Conservation (phyloP, 495 filamentous ascomycete species). For the Staphylotrichum tortipilum region DNA sequence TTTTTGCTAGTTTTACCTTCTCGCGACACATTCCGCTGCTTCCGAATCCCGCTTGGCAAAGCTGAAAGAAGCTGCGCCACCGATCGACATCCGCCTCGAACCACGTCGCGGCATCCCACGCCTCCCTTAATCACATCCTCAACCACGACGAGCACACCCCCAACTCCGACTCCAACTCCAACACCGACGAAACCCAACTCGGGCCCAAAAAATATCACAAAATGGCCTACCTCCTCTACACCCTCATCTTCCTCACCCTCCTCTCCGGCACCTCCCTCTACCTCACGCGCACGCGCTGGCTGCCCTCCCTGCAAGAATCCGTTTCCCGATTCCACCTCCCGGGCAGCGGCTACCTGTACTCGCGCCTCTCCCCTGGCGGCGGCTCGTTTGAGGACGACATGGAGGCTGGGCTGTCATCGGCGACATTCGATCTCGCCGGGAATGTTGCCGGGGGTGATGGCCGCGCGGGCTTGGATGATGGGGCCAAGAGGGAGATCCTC, state of each 20-base stretch:
- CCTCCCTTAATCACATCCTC: no score
- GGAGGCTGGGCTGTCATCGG: conserved; percentile 74
- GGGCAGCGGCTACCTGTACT: conserved; percentile 59
- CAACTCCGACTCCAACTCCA: not conserved
- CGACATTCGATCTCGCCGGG: conserved; percentile 65
- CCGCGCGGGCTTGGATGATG: conserved; percentile 69
- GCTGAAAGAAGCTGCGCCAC: no score
- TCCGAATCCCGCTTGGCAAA: no score
- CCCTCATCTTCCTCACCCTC: conserved; percentile 54
- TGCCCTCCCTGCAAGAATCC: conserved; percentile 50
- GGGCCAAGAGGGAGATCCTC: conserved; percentile 68
- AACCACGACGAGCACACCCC: not conserved
- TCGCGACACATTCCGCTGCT: not conserved
- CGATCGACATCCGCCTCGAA: not conserved
- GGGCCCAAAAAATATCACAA: not conserved
- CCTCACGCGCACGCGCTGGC: conserved; percentile 71
- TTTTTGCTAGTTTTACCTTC: not conserved
- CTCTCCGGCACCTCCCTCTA: conserved; percentile 57
- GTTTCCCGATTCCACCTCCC: conserved; percentile 28
- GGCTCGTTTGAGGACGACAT: conserved; percentile 64
- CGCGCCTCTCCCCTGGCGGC: conserved; percentile 55
- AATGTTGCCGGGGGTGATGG: conserved; percentile 73
- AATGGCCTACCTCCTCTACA: conserved; percentile 73
- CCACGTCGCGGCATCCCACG: not conserved
- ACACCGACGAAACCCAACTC: not conserved